phyloP scores from a whole-genome alignment of 2,329 filamentous ascomycete genomes.

The Diplocarpon rosae region DNA sequence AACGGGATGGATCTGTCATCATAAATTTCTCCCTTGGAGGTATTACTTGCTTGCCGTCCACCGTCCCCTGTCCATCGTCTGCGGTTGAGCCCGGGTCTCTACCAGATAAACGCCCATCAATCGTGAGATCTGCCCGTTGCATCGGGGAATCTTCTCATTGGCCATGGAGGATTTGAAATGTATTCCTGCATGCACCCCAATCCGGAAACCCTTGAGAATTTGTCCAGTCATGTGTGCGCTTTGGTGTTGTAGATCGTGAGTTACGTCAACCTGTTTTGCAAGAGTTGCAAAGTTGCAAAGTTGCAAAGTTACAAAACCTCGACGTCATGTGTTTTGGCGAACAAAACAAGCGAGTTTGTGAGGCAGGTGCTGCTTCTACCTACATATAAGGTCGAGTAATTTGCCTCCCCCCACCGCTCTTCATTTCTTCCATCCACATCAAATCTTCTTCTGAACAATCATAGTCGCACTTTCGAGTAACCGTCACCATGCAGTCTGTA shows the following conservation, averaged over 20 bases:
- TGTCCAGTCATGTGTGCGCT: not conserved
- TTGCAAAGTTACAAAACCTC: not conserved
- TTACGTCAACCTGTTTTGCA: not conserved
- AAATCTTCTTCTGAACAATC: not conserved
- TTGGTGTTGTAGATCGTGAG: not conserved
- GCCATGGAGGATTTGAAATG: too few relatives aligned
- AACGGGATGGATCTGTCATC: too few relatives aligned
- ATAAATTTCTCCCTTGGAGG: too few relatives aligned
- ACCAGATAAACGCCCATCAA: too few relatives aligned
- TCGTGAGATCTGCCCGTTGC: too few relatives aligned
- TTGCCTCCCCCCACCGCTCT: not conserved
- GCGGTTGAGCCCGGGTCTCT: too few relatives aligned
- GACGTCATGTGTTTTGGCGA: conserved; percentile 1
- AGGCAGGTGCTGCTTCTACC: not conserved
- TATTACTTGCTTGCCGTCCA: too few relatives aligned
- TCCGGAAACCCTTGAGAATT: too few relatives aligned
- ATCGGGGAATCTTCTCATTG: too few relatives aligned
- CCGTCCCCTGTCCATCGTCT: too few relatives aligned
- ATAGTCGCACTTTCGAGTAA: not conserved
- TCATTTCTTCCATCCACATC: not conserved
- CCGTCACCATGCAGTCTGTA: conserved; percentile 22
- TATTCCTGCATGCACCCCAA: too few relatives aligned
- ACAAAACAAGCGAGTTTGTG: not conserved
- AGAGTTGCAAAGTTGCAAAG: too few relatives aligned
- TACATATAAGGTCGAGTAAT: not conserved